phyloP scores from a whole-genome alignment of 805 yeast species.

The Lachancea waltii region DNA sequence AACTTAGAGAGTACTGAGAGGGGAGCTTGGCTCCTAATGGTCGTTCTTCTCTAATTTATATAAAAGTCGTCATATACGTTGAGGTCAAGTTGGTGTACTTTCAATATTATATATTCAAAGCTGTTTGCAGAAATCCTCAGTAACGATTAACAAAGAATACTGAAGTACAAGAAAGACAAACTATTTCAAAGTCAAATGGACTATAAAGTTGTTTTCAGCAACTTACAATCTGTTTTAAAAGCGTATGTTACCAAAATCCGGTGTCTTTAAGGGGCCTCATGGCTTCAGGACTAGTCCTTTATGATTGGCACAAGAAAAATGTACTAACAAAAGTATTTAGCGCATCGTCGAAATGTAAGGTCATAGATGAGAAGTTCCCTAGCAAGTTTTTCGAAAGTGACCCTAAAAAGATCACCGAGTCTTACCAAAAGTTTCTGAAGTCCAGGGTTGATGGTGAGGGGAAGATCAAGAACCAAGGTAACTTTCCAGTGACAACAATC shows the following conservation, averaged over 20 bases:
- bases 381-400: slow-evolving; percentile 40
- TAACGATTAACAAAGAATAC: background rate
- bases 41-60: background rate
- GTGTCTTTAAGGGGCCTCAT: no score
- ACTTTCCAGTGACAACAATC: slow-evolving; percentile 36
- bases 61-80: background rate
- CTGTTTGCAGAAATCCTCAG: background rate
- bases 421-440: slow-evolving; percentile 37
- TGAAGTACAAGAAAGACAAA: slow-evolving; percentile 1
- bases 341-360: slow-evolving; percentile 29
- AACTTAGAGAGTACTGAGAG: no score
- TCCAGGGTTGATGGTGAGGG: slow-evolving; percentile 19
- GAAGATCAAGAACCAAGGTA: slow-evolving; percentile 20
- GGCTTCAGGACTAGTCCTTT: no score
- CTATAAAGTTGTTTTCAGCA: slow-evolving; percentile 8
- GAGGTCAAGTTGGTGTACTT: background rate
- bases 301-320: background rate
- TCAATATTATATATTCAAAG: no score
- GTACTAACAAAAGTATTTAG: slow-evolving; percentile 14
- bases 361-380: slow-evolving; percentile 38
- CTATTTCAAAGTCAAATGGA: slow-evolving; percentile 4
- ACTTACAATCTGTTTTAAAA: slow-evolving; percentile 20
- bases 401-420: slow-evolving; percentile 38
- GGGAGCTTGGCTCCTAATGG: no score
- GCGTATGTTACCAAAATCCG: slow-evolving; percentile 14